Base-by-base conservation (phyloP, 495 filamentous ascomycete species). In the Elaphomyces granulatus region DNA sequence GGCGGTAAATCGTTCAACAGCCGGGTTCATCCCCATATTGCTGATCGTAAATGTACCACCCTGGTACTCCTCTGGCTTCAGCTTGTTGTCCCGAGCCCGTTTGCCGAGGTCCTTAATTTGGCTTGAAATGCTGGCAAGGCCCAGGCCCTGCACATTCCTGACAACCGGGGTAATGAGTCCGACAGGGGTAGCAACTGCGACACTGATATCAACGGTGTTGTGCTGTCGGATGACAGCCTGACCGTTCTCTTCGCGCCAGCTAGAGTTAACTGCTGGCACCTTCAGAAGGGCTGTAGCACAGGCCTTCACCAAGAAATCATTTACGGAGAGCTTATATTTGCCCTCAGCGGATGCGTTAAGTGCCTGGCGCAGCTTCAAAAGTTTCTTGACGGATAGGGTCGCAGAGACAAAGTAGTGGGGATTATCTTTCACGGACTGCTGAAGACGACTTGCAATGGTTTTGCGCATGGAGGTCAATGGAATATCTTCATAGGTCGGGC, bases 11-110 rank as follows among this genome's bases (percentile, higher is more conserved):
- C 85, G 77, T 56, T 95, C 87, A 45, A 99, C 77, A 28, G 92
- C 92, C 8, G 78, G 51, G 72, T 99, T 99, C 90, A 96, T 96
- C 58, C 92, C 92, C 92, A 99, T 94, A 77, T 99, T 99, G 67
- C 81, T 88, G 67, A 99, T 99, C 56, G 88, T 94, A 67, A 99
- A 93, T 49, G 86, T 94, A 58, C 92, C 92, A 33, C 92, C 92
- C 67, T 95, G 88, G 78, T 88, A 99, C 64, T 99, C 87, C 60
- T 99, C 87, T 20, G 92, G 92, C 77, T 95, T 95, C 47, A 99
- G 82, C 77, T 96, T 99, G 66, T 86, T 85, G 44, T 96, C 92
- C 36, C 81, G 72, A 32, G 90, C 92, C 59, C 87, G 86, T 74
- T 90, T 94, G 55, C 85, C 86, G 20, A 99, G 80, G 50, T 94